Evolutionary conservation across 345 rosid genomes (phyloP).

Genomic region (Arabidopsis suecica): DNA sequence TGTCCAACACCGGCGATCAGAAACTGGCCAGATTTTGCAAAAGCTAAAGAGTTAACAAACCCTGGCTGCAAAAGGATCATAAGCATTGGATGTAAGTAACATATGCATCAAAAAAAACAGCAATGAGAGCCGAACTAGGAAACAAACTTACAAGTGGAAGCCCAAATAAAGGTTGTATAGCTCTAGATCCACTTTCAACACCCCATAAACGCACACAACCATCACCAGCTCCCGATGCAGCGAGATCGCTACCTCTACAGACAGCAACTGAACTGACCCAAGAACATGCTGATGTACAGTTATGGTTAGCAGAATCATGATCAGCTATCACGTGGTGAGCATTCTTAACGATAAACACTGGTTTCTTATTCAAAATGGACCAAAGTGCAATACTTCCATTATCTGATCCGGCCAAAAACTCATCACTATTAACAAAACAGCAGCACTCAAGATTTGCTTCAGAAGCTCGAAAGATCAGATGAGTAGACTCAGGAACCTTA

Average conservation of each 20-base stretch:
- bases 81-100: too few species aligned
- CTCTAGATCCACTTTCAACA: constrained; percentile 53
- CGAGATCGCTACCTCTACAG: constrained; percentile 53
- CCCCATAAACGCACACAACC: constrained; percentile 71
- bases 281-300: constrained; percentile 53
- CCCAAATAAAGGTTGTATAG: constrained; percentile 55
- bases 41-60: neutral
- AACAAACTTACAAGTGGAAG: constrained; percentile 59
- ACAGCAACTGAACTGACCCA: constrained; percentile 70
- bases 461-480: too few species aligned
- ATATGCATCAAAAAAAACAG: too few species aligned
- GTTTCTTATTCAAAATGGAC: too few species aligned
- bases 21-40: constrained; percentile 58
- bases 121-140: neutral
- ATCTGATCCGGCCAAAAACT: too few species aligned
- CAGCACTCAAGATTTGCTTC: too few species aligned
- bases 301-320: constrained; percentile 31
- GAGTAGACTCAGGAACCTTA: too few species aligned
- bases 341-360: too few species aligned
- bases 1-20: constrained; percentile 72
- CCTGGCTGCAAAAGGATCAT: neutral
- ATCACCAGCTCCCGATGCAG: constrained; percentile 87
- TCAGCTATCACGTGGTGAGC: neutral
- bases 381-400: too few species aligned
- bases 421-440: too few species aligned